Conservation (phyloP, 805 yeast genomes). For the Saccharomyces eubayanus region DNA sequence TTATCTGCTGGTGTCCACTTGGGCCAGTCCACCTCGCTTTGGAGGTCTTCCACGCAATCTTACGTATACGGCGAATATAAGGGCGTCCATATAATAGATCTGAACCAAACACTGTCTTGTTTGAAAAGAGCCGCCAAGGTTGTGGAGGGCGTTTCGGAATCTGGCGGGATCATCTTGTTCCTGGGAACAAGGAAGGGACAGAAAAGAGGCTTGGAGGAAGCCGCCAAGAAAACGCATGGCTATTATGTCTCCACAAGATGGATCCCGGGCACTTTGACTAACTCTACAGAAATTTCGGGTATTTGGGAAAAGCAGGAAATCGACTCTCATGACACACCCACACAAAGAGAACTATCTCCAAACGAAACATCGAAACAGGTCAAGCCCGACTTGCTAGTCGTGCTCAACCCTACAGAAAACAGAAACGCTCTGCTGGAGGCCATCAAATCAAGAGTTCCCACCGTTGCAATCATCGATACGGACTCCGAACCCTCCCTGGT, state of each 20-base stretch:
- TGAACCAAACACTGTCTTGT: slow-evolving; percentile 69
- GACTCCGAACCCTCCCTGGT: slow-evolving; percentile 84
- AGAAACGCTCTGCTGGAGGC: slow-evolving; percentile 77
- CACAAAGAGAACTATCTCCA: slow-evolving; percentile 47
- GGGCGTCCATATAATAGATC: slow-evolving; percentile 85
- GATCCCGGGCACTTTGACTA: slow-evolving; percentile 93
- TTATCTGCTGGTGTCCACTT: slow-evolving; percentile 91
- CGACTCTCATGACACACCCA: slow-evolving; percentile 61
- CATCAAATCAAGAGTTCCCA: slow-evolving; percentile 72
- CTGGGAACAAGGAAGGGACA: slow-evolving; percentile 82
- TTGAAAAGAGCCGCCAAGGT: slow-evolving; percentile 79
- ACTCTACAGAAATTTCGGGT: slow-evolving; percentile 56
- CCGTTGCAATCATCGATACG: slow-evolving; percentile 89
- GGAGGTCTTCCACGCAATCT: slow-evolving; percentile 78
- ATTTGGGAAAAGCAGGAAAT: slow-evolving; percentile 64
- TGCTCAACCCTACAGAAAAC: slow-evolving; percentile 83
- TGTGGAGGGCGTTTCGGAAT: slow-evolving; percentile 70
- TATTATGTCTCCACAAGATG: slow-evolving; percentile 78
- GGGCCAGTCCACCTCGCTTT: slow-evolving; percentile 78
- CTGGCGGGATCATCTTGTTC: slow-evolving; percentile 78
- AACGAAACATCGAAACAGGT: slow-evolving; percentile 46
- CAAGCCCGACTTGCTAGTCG: slow-evolving; percentile 82
- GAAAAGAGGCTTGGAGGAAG: slow-evolving; percentile 62
- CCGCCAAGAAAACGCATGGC: slow-evolving; percentile 71
- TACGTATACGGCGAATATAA: slow-evolving; percentile 81